phyloP scores from a whole-genome alignment of 805 yeast species.

The Kodamaea fukazawae region DNA sequence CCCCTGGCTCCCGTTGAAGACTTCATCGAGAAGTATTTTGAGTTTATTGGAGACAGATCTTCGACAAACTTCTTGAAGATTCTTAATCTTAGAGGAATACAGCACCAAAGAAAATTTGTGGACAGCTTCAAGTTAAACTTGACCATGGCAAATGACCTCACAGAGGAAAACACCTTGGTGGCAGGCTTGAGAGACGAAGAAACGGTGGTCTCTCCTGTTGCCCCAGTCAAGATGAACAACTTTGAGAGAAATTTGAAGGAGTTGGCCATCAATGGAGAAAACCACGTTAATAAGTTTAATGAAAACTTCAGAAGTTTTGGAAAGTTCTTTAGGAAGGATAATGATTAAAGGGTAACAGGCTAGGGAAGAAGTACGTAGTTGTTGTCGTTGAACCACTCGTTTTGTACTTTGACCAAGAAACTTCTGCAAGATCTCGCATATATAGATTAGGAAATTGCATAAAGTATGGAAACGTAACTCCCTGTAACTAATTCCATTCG shows the following conservation, averaged over 20 bases:
- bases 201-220: slow-evolving; percentile 23
- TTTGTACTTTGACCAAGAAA: too few species aligned
- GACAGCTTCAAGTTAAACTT: slow-evolving; percentile 39
- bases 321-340: slow-evolving; percentile 44
- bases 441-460: too few species aligned
- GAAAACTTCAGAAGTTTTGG: slow-evolving; percentile 66
- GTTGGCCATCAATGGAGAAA: slow-evolving; percentile 52
- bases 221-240: slow-evolving; percentile 35
- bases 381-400: too few species aligned
- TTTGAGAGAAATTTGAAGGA: slow-evolving; percentile 45
- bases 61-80: slow-evolving; percentile 62
- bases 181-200: slow-evolving; percentile 29
- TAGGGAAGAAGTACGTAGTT: too few species aligned
- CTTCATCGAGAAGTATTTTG: slow-evolving; percentile 63
- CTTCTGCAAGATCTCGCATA: too few species aligned
- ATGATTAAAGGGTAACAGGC: too few species aligned
- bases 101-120: slow-evolving; percentile 28
- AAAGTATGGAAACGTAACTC: too few species aligned
- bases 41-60: slow-evolving; percentile 62
- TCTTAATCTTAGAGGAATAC: slow-evolving; percentile 59
- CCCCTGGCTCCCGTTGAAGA: slow-evolving; percentile 59
- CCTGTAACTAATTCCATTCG: too few species aligned
- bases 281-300: slow-evolving; percentile 59
- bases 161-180: slow-evolving; percentile 29
- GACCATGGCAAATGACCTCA: slow-evolving; percentile 23